Percentiles rank a stretch among this genome's conserved stretches.
Conservation (phyloP, 1,139 yeast genomes). For the Nakaseomyces kungkrabaensis region DNA sequence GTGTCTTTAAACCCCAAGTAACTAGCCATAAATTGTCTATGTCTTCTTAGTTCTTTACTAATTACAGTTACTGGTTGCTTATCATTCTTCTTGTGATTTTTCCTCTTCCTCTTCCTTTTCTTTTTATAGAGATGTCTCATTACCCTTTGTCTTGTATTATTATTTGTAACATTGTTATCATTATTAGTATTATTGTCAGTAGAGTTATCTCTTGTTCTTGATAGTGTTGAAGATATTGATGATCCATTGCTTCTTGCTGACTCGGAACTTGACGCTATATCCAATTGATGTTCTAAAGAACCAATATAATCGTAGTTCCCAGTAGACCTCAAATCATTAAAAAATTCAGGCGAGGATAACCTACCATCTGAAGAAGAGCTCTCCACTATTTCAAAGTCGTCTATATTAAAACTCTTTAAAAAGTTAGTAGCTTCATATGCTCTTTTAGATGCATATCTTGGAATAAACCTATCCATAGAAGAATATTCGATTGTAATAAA, state of each 20-base stretch:
- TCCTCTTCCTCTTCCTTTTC: constrained; percentile 8
- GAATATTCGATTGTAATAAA: not conserved
- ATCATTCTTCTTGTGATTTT: not conserved
- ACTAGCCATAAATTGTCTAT: constrained; percentile 36
- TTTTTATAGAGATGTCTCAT: constrained; percentile 10
- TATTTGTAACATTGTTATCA: not conserved
- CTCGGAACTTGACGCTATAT: not conserved
- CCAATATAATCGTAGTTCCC: constrained; percentile 12
- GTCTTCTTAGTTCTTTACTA: constrained; percentile 14
- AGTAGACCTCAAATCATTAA: constrained; percentile 19
- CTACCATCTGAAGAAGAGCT: constrained; percentile 21
- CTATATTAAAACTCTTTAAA: constrained; percentile 11
- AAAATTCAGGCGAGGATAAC: constrained; percentile 26
- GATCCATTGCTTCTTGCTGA: not conserved
- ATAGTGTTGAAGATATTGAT: constrained; percentile 5
- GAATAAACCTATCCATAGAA: constrained; percentile 30
- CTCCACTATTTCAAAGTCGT: constrained; percentile 10
- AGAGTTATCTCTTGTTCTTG: constrained; percentile 11
- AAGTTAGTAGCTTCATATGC: constrained; percentile 22
- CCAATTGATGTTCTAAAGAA: not conserved
- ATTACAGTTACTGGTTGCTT: not conserved
- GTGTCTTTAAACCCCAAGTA: constrained; percentile 37
- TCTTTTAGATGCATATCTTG: constrained; percentile 24
- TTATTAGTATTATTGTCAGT: constrained; percentile 5
- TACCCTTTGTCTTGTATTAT: not conserved